Percentiles rank a stretch among this genome's conserved stretches.
Evolutionary conservation across 257 asterid genomes (phyloP).

Genomic region (Penstemon davidsonii): DNA sequence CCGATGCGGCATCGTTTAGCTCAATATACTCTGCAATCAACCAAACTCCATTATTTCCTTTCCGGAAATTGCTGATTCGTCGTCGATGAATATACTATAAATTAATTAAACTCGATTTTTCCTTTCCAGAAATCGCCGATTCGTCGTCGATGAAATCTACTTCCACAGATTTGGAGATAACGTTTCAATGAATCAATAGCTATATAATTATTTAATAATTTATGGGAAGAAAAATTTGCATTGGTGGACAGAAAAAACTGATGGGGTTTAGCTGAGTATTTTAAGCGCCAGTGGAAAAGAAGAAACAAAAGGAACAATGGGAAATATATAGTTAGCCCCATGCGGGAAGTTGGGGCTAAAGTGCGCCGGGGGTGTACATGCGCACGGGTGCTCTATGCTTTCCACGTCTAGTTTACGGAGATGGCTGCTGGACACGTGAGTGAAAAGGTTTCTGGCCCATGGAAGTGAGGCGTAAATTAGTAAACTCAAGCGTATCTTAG

Average conservation of each 20-base stretch:
- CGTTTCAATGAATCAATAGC: neutral
- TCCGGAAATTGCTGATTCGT: no score
- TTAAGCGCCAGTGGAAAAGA: constrained; percentile 35
- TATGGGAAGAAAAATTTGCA: neutral
- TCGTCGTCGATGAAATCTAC: no score
- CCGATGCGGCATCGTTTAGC: constrained; percentile 81
- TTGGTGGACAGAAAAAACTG: constrained; percentile 18
- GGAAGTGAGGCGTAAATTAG: constrained; percentile 28
- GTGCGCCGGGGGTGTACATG: constrained; percentile 23
- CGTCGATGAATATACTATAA: no score
- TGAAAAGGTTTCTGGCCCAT: neutral
- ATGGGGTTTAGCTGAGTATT: constrained; percentile 27
- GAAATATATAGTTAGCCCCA: constrained; percentile 6
- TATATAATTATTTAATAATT: no score
- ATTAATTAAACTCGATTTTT: no score
- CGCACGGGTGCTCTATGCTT: constrained; percentile 22
- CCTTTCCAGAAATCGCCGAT: no score
- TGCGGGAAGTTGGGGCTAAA: constrained; percentile 22
- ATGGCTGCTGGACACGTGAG: constrained; percentile 33
- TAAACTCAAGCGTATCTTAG: neutral
- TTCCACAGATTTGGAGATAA: no score
- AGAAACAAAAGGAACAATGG: constrained; percentile 10
- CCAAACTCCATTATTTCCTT: no score
- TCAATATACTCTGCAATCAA: no score
- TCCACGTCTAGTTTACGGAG: constrained; percentile 27